Evolutionary conservation across 257 asterid species (phyloP).

Genomic region (Agastache rugosa): DNA sequence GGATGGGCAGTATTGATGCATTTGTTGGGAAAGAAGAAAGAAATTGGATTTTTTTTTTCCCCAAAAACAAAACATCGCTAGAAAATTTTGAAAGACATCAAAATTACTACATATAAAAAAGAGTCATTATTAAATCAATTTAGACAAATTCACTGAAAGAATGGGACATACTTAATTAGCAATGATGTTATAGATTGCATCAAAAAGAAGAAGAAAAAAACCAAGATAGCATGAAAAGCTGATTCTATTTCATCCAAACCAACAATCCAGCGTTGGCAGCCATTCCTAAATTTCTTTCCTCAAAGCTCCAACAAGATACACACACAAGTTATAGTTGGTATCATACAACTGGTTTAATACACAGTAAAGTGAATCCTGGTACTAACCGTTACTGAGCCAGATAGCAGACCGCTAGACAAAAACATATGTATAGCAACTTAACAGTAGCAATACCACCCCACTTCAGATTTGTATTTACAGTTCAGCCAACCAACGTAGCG

Average conservation of each 20-base stretch:
- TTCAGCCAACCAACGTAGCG: conserved; percentile 55
- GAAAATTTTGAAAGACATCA: too few species aligned
- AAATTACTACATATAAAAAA: too few species aligned
- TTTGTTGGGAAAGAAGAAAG: too few species aligned
- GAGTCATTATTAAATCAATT: too few species aligned
- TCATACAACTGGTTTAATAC: conserved; percentile 33
- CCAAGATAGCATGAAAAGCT: background rate
- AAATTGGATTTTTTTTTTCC: too few species aligned
- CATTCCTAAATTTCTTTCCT: conserved; percentile 33
- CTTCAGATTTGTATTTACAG: conserved; percentile 62
- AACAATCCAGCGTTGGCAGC: conserved; percentile 7
- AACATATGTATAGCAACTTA: conserved; percentile 37
- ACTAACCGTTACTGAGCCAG: conserved; percentile 40
- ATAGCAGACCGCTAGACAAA: conserved; percentile 32
- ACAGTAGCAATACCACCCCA: conserved; percentile 53
- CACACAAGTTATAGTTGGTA: conserved; percentile 23
- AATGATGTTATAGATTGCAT: background rate
- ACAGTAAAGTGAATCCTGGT: conserved; percentile 39
- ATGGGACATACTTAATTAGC: too few species aligned
- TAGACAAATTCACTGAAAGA: too few species aligned
- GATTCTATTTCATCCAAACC: conserved; percentile 22
- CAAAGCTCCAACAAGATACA: conserved; percentile 36
- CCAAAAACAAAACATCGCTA: too few species aligned
- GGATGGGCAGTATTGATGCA: too few species aligned
- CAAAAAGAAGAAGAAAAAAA: background rate